Conservation (phyloP, 495 filamentous ascomycete species). For the Endocarpon pusillum region DNA sequence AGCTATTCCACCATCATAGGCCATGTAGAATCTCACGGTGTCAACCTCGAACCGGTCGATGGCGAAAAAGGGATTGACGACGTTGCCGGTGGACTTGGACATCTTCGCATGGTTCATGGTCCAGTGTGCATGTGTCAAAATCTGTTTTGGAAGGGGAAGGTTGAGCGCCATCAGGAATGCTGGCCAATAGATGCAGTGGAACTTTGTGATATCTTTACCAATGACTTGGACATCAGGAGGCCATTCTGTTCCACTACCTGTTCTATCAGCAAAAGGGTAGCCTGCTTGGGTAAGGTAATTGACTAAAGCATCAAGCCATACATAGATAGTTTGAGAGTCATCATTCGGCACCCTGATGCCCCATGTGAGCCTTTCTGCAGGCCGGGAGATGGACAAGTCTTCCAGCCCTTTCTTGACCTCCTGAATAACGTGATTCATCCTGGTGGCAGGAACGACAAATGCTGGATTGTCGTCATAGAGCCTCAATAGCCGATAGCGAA, state of each 20-base stretch:
- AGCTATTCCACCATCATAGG: constrained; percentile 53
- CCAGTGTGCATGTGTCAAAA: constrained; percentile 90
- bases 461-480: constrained; percentile 57
- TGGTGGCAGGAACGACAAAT: constrained; percentile 49
- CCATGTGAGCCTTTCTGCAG: constrained; percentile 62
- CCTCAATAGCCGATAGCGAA: constrained; percentile 54
- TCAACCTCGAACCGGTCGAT: constrained; percentile 80
- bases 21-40: constrained; percentile 72
- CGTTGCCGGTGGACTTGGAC: constrained; percentile 89
- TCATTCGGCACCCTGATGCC: constrained; percentile 83
- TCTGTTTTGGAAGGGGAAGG: constrained; percentile 61
- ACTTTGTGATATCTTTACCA: constrained; percentile 78
- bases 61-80: constrained; percentile 87
- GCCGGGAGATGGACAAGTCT: constrained; percentile 82
- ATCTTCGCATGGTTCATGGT: constrained; percentile 79
- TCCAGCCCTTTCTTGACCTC: constrained; percentile 52
- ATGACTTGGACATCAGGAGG: constrained; percentile 84
- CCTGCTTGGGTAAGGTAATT: constrained; percentile 83
- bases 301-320: constrained; percentile 90
- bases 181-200: constrained; percentile 97
- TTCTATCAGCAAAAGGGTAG: constrained; percentile 64
- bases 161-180: constrained; percentile 83
- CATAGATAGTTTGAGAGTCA: constrained; percentile 78
- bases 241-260: constrained; percentile 48
- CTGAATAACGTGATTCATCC: constrained; percentile 51